A percentile compares a stretch with the other conserved stretches of the same genome.
Conservation (phyloP, 371 early-diverging fungal genomes). For the Mucor sp. region DNA sequence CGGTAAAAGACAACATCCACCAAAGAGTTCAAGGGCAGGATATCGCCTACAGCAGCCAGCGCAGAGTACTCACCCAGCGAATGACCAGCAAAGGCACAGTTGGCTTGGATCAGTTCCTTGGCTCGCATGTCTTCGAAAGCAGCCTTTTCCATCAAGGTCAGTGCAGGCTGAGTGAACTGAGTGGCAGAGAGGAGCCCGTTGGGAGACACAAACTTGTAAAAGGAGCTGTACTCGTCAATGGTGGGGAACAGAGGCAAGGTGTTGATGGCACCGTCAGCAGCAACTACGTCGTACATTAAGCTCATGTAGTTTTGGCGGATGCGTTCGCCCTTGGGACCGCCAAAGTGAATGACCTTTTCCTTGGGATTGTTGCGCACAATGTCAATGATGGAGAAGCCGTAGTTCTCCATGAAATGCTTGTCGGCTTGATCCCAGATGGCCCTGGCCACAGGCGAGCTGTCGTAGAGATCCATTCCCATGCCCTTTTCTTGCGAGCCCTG, state of each 20-base stretch:
- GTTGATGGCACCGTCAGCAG: conserved; percentile 69
- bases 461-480: conserved; percentile 97
- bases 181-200: conserved; percentile 92
- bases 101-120: conserved; percentile 81
- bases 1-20: conserved; percentile 96
- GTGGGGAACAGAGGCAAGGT: conserved; percentile 89
- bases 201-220: conserved; percentile 90
- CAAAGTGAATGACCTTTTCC: conserved; percentile 91
- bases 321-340: conserved; percentile 86
- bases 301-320: conserved; percentile 90
- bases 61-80: conserved; percentile 97
- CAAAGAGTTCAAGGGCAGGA: conserved; percentile 84
- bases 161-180: conserved; percentile 94
- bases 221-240: conserved; percentile 79
- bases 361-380: conserved; percentile 93
- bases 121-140: conserved; percentile 91
- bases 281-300: conserved; percentile 89
- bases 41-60: conserved; percentile 88
- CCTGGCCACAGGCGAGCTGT: conserved; percentile 80
- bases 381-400: conserved; percentile 91
- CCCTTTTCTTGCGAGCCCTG: conserved; percentile 96
- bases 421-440: conserved; percentile 95
- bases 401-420: conserved; percentile 81
- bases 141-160: conserved; percentile 93
- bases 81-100: conserved; percentile 94